Evolutionary conservation across 768 basidiomycete genomes (phyloP).

Genomic region (Brasilioporus rufonigricans): DNA sequence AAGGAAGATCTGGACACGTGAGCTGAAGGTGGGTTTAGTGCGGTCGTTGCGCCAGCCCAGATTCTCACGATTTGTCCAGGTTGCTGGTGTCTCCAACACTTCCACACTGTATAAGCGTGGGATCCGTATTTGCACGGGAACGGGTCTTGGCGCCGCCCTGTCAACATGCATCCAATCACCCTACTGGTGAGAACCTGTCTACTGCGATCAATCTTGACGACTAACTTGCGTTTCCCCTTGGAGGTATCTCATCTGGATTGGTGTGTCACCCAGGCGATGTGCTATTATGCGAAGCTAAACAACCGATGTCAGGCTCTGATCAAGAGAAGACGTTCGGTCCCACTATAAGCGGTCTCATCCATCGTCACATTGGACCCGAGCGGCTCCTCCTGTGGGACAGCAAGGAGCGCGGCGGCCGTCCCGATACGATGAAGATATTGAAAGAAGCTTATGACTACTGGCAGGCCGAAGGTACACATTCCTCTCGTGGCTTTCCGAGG

Average conservation of each 20-base stretch:
- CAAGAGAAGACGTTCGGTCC: slow-evolving; percentile 85
- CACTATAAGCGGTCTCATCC: slow-evolving; percentile 72
- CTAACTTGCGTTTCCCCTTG: slow-evolving; percentile 1
- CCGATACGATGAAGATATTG: slow-evolving; percentile 74
- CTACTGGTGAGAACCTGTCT: slow-evolving; percentile 49
- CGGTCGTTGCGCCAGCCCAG: background rate
- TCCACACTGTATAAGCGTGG: slow-evolving; percentile 77
- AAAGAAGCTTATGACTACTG: slow-evolving; percentile 66
- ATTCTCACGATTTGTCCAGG: slow-evolving; percentile 37
- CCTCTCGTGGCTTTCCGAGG: background rate
- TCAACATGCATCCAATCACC: slow-evolving; percentile 78
- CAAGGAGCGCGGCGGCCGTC: slow-evolving; percentile 69
- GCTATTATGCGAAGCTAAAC: slow-evolving; percentile 9
- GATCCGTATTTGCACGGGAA: slow-evolving; percentile 80
- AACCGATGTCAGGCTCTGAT: slow-evolving; percentile 55
- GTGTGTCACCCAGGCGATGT: slow-evolving; percentile 30
- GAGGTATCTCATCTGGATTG: slow-evolving; percentile 82
- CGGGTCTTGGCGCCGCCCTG: slow-evolving; percentile 76
- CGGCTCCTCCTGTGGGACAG: slow-evolving; percentile 77
- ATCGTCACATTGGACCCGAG: slow-evolving; percentile 68
- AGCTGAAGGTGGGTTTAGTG: slow-evolving; percentile 57
- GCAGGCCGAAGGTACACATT: slow-evolving; percentile 60
- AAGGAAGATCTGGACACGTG: slow-evolving; percentile 71
- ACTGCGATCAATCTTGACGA: background rate
- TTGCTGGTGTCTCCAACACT: slow-evolving; percentile 79